Conservation (phyloP, 83 land plant species). For the Picea mariana region DNA sequence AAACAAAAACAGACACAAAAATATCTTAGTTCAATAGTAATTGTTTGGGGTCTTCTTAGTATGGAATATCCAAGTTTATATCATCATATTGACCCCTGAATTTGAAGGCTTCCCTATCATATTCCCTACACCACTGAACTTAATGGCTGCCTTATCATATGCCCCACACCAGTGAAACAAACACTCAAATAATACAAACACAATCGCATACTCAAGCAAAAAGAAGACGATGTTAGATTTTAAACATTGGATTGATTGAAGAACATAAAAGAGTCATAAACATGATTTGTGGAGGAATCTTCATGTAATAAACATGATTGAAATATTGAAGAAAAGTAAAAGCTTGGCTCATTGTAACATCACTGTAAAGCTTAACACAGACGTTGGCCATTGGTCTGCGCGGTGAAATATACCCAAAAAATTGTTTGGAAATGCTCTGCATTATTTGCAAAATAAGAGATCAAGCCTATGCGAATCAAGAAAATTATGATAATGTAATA, state of each 20-base stretch:
- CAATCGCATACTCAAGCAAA: too few relatives aligned
- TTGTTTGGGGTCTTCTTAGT: too few relatives aligned
- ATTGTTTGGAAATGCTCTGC: constrained; percentile 38
- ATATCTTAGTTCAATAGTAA: too few relatives aligned
- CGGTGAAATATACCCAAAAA: constrained; percentile 52
- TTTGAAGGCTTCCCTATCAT: too few relatives aligned
- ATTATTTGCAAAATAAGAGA: not conserved
- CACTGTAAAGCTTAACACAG: constrained; percentile 52
- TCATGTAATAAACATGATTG: constrained; percentile 96
- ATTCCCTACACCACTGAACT: too few relatives aligned
- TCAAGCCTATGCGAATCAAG: not conserved
- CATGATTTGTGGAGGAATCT: constrained; percentile 91
- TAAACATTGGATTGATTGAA: not conserved
- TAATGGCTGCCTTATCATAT: too few relatives aligned
- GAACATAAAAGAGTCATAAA: constrained; percentile 56
- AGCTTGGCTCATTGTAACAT: constrained; percentile 83
- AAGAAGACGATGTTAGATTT: too few relatives aligned
- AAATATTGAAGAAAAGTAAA: constrained; percentile 83
- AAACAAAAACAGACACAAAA: too few relatives aligned
- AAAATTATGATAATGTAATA: not conserved
- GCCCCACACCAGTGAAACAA: too few relatives aligned
- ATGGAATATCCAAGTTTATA: too few relatives aligned
- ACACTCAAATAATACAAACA: too few relatives aligned
- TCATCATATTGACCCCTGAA: too few relatives aligned
- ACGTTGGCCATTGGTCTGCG: constrained; percentile 85